phyloP scores from a whole-genome alignment of 1,284 basidiomycete genomes.

The Trichosporon coremiiforme region DNA sequence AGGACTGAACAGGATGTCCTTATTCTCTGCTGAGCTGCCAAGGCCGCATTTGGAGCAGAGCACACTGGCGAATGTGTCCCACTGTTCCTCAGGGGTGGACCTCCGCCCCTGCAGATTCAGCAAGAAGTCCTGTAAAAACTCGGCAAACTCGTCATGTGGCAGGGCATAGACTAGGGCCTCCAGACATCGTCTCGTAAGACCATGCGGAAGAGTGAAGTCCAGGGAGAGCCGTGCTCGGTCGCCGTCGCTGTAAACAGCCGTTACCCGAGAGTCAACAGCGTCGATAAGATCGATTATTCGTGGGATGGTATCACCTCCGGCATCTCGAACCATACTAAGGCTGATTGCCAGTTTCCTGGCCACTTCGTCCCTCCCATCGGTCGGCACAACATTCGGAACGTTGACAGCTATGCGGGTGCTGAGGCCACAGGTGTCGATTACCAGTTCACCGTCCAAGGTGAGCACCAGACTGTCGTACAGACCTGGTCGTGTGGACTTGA shows the following conservation, averaged over 20 bases:
- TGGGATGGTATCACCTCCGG: conserved; percentile 21
- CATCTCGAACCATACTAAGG: conserved; percentile 40
- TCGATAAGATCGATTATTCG: conserved; percentile 49
- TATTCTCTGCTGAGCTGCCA: background rate
- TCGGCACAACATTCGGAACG: conserved; percentile 34
- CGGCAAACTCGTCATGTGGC: conserved; percentile 40
- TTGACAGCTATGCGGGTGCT: conserved; percentile 42
- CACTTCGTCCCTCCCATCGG: conserved; percentile 41
- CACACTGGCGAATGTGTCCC: conserved; percentile 41
- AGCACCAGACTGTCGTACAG: conserved; percentile 71
- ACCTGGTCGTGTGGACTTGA: conserved; percentile 65
- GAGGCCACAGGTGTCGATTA: background rate
- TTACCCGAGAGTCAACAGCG: conserved; percentile 59
- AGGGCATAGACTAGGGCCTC: conserved; percentile 66
- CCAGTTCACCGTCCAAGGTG: conserved; percentile 61
- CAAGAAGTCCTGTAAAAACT: conserved; percentile 22
- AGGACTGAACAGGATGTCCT: conserved; percentile 9
- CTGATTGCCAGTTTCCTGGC: conserved; percentile 41
- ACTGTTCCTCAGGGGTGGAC: conserved; percentile 10
- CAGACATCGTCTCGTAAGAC: conserved; percentile 65
- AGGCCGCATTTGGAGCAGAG: conserved; percentile 40
- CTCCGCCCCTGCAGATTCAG: background rate
- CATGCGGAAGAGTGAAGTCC: conserved; percentile 61
- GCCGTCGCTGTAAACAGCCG: conserved; percentile 61
- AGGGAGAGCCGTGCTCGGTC: conserved; percentile 59